Evolutionary conservation across 163 green algal species (phyloP).

Genomic region (Scenedesmus sp.): DNA sequence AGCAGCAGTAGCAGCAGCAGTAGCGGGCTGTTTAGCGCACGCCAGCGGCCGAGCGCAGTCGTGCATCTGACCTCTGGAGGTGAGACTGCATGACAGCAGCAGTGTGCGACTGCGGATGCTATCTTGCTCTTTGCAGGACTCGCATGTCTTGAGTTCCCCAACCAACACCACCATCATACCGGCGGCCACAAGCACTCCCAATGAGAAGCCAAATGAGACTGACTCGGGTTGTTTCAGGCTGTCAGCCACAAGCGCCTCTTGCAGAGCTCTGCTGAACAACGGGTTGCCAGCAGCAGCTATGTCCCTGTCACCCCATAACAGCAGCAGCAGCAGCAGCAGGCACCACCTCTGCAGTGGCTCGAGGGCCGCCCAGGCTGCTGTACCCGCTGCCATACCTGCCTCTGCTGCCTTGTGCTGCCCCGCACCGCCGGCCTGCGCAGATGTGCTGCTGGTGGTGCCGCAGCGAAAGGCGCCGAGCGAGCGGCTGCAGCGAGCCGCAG

Average conservation of each 20-base stretch:
- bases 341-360: too few species aligned
- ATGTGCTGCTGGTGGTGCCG: conserved; percentile 56
- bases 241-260: too few species aligned
- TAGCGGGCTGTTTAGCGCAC: background rate
- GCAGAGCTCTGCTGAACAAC: too few species aligned
- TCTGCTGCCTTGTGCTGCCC: background rate
- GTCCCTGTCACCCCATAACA: too few species aligned
- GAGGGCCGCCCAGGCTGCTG: too few species aligned
- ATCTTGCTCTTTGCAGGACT: background rate
- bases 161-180: too few species aligned
- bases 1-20: conserved; percentile 13
- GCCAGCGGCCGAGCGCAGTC: background rate
- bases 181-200: too few species aligned
- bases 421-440: background rate
- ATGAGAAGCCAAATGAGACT: too few species aligned
- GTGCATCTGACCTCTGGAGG: conserved; percentile 21
- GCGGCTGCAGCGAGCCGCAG: conserved; percentile 36
- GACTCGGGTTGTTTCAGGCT: too few species aligned
- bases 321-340: too few species aligned
- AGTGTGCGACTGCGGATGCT: background rate
- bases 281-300: too few species aligned
- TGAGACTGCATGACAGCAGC: background rate
- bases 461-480: conserved; percentile 57
- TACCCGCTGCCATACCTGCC: background rate
- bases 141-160: too few species aligned